These are phyloP conservation scores for Mariannaea elegans DNA, from an alignment of 2,329 filamentous ascomycete species.

Conservation along the genomic window DNA sequence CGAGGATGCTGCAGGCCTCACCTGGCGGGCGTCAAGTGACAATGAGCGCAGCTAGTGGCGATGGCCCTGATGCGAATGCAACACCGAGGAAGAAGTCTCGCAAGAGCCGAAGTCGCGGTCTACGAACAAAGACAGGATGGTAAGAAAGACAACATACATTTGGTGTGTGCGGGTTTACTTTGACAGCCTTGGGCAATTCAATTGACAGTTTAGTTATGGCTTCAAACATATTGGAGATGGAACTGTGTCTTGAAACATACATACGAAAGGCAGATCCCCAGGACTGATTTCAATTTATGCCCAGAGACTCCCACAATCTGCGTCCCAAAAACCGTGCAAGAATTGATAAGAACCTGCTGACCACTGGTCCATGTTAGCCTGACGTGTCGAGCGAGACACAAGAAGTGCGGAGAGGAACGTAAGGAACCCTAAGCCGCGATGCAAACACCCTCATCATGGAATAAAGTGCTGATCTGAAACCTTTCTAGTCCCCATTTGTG, in stretches of 20 bases:
- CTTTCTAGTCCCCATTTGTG: slow-evolving; percentile 16
- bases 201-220: no score
- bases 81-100: slow-evolving; percentile 13
- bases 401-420: slow-evolving; percentile 19
- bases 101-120: slow-evolving; percentile 18
- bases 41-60: slow-evolving; percentile 2
- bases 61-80: slow-evolving; percentile 2
- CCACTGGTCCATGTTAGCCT: not conserved
- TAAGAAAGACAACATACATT: not conserved
- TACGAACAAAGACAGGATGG: slow-evolving; percentile 20
- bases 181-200: no score
- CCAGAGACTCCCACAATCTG: no score
- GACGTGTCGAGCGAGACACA: slow-evolving; percentile 20
- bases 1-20: no score
- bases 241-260: no score
- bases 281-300: no score
- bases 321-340: no score
- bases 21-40: not conserved
- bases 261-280: no score
- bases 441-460: not conserved
- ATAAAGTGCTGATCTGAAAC: slow-evolving; percentile 9
- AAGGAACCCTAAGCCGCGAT: not conserved
- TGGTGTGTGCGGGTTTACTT: not conserved
- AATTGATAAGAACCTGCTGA: slow-evolving; percentile 6
- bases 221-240: no score